phyloP scores from a whole-genome alignment of 768 basidiomycete genomes.

The Naganishia antarctica region DNA sequence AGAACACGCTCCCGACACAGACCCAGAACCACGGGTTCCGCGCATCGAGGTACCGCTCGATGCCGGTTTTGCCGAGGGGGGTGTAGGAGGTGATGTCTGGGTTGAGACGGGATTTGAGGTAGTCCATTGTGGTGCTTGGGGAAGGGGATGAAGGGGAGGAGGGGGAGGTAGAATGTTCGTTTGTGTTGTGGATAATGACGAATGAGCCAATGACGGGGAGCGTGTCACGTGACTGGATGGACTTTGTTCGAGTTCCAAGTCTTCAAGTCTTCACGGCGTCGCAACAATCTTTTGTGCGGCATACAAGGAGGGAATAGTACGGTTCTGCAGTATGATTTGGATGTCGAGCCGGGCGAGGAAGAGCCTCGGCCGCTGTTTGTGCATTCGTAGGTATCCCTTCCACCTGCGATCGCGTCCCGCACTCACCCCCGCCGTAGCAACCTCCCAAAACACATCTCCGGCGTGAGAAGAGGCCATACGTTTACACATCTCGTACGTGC shows the following conservation, averaged over 20 bases:
- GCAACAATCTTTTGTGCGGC: too few species aligned
- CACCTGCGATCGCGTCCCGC: not conserved
- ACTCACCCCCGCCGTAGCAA: constrained; percentile 29
- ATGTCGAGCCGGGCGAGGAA: constrained; percentile 27
- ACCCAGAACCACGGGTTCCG: constrained; percentile 8
- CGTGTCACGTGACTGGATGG: too few species aligned
- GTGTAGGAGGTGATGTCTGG: constrained; percentile 10
- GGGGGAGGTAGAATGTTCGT: not conserved
- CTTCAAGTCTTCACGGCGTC: too few species aligned
- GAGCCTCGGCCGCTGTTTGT: constrained; percentile 39
- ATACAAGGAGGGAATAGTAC: constrained; percentile 34
- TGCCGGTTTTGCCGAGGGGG: not conserved
- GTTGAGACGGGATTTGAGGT: constrained; percentile 12
- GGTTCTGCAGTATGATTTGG: constrained; percentile 48
- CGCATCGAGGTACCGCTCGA: constrained; percentile 1
- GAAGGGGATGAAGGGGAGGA: not conserved
- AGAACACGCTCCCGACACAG: constrained; percentile 48
- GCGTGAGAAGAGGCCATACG: constrained; percentile 29
- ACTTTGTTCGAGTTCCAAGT: too few species aligned
- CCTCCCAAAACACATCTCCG: constrained; percentile 48
- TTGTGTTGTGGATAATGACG: not conserved
- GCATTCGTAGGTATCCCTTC: constrained; percentile 28
- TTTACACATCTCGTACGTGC: constrained; percentile 43
- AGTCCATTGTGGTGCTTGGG: constrained; percentile 17
- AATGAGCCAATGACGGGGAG: too few species aligned